These are phyloP conservation scores for Inosperma sp. DNA, from an alignment of 768 basidiomycete species.

Conservation along the genomic window DNA sequence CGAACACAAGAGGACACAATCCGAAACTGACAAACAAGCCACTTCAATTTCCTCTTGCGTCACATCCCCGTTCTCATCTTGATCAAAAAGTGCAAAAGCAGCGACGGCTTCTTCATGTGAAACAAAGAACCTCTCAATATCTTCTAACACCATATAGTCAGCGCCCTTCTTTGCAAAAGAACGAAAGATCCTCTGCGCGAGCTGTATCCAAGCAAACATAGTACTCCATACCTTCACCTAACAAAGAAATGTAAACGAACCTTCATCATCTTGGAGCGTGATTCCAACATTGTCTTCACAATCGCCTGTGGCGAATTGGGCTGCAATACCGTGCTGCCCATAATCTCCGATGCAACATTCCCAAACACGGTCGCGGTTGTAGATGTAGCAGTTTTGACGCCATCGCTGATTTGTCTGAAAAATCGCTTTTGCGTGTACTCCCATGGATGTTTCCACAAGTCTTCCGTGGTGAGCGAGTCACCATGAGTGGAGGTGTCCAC, in stretches of 20 bases:
- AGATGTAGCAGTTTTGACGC: conserved; percentile 67
- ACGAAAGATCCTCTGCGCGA: conserved; percentile 83
- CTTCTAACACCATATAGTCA: conserved; percentile 56
- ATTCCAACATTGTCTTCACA: conserved; percentile 74
- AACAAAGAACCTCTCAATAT: conserved; percentile 70
- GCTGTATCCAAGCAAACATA: conserved; percentile 33
- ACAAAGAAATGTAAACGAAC: conserved; percentile 31
- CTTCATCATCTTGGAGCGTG: conserved; percentile 73
- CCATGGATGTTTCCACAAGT: not conserved
- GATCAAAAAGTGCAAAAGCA: conserved; percentile 67
- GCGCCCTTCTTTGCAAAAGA: conserved; percentile 66
- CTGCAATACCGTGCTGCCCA: conserved; percentile 71
- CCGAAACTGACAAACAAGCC: conserved; percentile 52
- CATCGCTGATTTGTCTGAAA: conserved; percentile 67
- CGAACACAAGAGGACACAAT: not conserved
- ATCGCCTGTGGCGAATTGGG: conserved; percentile 82
- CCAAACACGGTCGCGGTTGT: conserved; percentile 73
- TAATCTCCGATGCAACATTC: conserved; percentile 53
- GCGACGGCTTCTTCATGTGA: conserved; percentile 60
- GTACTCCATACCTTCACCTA: conserved; percentile 3
- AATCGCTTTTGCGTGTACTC: conserved; percentile 53
- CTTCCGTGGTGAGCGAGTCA: conserved; percentile 46
- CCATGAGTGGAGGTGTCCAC: conserved; percentile 62
- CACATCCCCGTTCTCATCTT: conserved; percentile 67
- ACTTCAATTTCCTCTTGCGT: conserved; percentile 72